Percentiles rank a stretch among this genome's conserved stretches.
phyloP scores from a whole-genome alignment of 129 eudicot species.

The Tagetes erecta region DNA sequence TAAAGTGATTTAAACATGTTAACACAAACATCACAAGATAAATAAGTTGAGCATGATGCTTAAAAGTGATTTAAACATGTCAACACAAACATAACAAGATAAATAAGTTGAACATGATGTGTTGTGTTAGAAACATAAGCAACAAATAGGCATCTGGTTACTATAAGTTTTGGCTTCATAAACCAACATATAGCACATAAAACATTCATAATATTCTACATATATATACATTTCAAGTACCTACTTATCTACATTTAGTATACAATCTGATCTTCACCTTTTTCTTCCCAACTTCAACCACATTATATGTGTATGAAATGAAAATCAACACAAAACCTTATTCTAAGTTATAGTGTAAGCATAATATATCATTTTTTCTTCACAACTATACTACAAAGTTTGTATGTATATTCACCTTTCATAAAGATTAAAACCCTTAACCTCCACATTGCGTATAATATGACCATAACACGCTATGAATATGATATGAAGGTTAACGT shows the following conservation, averaged over 20 bases:
- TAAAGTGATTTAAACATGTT: neutral
- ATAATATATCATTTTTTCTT: slow-evolving; percentile 31
- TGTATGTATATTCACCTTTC: slow-evolving; percentile 30
- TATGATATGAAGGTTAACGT: slow-evolving; percentile 7
- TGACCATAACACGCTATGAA: neutral
- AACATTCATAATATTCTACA: slow-evolving; percentile 29
- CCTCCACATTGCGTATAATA: neutral
- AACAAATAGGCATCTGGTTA: neutral
- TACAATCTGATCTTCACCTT: slow-evolving; percentile 27
- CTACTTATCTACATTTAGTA: slow-evolving; percentile 34
- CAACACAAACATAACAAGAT: neutral
- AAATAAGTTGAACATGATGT: neutral
- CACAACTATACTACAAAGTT: slow-evolving; percentile 39
- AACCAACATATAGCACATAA: slow-evolving; percentile 13
- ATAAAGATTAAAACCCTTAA: slow-evolving; percentile 16
- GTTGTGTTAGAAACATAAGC: neutral
- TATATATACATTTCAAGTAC: slow-evolving; percentile 20
- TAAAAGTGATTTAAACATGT: neutral
- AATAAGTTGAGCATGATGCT: too few species aligned
- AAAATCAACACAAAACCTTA: slow-evolving; percentile 30
- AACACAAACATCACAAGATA: too few species aligned
- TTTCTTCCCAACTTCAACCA: slow-evolving; percentile 6
- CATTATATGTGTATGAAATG: slow-evolving; percentile 27
- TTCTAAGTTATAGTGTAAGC: slow-evolving; percentile 33
- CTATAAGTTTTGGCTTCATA: slow-evolving; percentile 8